These are phyloP conservation scores for Suillus hirtellus DNA, from an alignment of 768 basidiomycete species.

Conservation along the genomic window DNA sequence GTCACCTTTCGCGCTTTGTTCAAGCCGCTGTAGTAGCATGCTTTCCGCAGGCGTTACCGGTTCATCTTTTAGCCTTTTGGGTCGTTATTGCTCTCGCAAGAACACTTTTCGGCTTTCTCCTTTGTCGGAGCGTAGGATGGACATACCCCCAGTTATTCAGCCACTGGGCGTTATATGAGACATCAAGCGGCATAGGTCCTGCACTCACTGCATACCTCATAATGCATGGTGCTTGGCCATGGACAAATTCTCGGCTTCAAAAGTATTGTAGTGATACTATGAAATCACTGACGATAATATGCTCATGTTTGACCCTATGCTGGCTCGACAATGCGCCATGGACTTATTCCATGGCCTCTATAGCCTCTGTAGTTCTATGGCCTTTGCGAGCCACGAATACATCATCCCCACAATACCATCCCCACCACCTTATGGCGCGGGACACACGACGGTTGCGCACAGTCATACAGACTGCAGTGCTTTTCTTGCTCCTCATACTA, in stretches of 20 bases:
- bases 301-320: conserved; percentile 15
- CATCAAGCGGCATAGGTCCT: conserved; percentile 39
- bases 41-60: not conserved
- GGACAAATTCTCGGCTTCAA: not conserved
- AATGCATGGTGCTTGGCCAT: conserved; percentile 13
- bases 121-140: conserved; percentile 37
- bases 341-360: conserved; percentile 37
- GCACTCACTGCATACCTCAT: conserved; percentile 27
- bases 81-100: conserved; percentile 21
- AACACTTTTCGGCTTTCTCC: conserved; percentile 22
- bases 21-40: conserved; percentile 14
- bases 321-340: conserved; percentile 39
- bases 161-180: conserved; percentile 42
- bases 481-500: conserved; percentile 19
- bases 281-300: conserved; percentile 17
- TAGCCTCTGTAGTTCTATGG: conserved; percentile 25
- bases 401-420: conserved; percentile 4
- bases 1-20: conserved; percentile 24
- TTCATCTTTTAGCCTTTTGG: conserved; percentile 18
- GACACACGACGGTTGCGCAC: conserved; percentile 14
- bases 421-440: conserved; percentile 2
- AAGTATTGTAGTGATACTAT: conserved; percentile 18
- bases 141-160: conserved; percentile 38
- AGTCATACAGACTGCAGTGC: conserved; percentile 22
- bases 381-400: conserved; percentile 13